Evolutionary conservation across 2,329 filamentous ascomycete genomes (phyloP).

Genomic region (Cladosporium colombiae): DNA sequence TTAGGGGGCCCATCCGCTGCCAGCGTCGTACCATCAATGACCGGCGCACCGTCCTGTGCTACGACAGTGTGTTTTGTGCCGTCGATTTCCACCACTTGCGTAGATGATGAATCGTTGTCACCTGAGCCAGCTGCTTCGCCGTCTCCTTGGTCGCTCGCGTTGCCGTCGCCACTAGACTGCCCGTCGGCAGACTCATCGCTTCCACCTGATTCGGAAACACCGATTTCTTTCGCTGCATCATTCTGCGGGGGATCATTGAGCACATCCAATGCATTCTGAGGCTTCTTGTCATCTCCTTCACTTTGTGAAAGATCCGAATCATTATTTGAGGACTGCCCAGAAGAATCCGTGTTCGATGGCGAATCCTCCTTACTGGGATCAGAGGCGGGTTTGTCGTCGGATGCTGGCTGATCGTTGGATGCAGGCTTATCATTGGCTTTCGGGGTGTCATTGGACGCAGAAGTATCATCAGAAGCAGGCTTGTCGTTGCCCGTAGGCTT

Average conservation of each 20-base stretch:
- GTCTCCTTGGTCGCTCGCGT: too few species aligned
- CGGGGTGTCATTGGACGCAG: not conserved
- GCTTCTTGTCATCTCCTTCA: not conserved
- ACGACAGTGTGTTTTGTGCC: conserved; percentile 27
- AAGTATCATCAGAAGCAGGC: not conserved
- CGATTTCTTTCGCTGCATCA: not conserved
- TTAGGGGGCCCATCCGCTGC: not conserved
- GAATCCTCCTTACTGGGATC: not conserved
- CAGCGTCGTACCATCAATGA: conserved; percentile 7
- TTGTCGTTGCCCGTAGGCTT: not conserved
- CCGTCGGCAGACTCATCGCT: not conserved
- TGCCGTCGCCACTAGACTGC: not conserved
- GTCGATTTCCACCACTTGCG: not conserved
- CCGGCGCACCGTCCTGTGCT: conserved; percentile 55
- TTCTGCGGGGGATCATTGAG: not conserved
- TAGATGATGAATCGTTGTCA: not conserved
- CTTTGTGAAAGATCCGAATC: not conserved
- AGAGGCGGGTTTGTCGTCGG: not conserved
- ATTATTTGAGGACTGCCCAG: not conserved
- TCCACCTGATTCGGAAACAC: not conserved
- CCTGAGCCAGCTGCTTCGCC: not conserved
- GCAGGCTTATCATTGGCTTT: not conserved
- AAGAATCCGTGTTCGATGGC: not conserved
- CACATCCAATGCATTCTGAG: conserved; percentile 3
- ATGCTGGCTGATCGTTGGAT: not conserved